Evolutionary conservation across 2,329 filamentous ascomycete species (phyloP), one percentile per base, ranked within the genome.

Genomic region (Rhinocladiella mackenziei): DNA sequence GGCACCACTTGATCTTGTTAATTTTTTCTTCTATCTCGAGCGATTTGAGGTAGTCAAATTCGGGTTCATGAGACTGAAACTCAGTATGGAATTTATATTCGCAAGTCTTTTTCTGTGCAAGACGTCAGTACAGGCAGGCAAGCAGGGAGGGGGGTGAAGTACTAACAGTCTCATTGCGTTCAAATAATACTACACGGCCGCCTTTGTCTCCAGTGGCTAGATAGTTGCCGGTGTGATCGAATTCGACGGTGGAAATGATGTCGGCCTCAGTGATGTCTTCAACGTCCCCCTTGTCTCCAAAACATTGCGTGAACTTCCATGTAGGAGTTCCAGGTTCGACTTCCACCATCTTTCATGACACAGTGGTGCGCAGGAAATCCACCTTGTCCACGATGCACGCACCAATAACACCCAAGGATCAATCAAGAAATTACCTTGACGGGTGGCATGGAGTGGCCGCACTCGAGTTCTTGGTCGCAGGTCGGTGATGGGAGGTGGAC

Each of bases 231-330:
- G 71, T 74, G 53, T 74, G 71, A 50, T 74, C 71, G 52, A 74
- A 74, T 56, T 74, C 71, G 47, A 74, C 71, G 19, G 71, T 74
- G 11, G 71, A 73, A 47, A 74, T 74, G 53, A 74, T 74, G 60
- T 74, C 71, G 45, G 71, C 69, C 83, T 96, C 89, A 70, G 89
- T 96, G 67, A 96, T 96, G 68, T 96, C 89, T 70, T 97, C 92
- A 57, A 98, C 91, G 74, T 98, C 92, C 60, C 92, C 92, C 74
- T 98, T 98, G 74, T 98, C 92, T 70, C 92, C 92, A 72, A 98
- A 98, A 76, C 92, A 97, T 89, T 97, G 91, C 70, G 91, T 97
- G 75, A 97, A 97, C 78, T 97, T 97, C 91, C 91, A 97, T 73
- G 89, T 97, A 66, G 89, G 89, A 74, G 87, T 84, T 77, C 81